Evolutionary conservation across 495 filamentous ascomycete genomes (phyloP), one percentile per base, ranked within the genome.

Genomic region (Mycothermus thermophilus): DNA sequence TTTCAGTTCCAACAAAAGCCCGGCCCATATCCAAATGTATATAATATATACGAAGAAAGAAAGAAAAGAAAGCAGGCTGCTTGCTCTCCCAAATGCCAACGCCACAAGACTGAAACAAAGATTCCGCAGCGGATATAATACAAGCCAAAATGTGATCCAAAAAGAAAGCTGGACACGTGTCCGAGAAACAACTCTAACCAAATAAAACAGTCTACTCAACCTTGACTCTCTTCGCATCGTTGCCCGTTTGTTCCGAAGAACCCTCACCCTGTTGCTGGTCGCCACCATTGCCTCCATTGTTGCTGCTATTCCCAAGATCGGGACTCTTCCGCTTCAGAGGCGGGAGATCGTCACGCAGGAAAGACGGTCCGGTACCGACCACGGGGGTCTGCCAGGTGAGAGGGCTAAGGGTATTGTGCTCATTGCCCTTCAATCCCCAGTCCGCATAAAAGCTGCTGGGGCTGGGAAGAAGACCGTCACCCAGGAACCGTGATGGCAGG

Each of bases 401-500:
- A 8, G 90, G 90, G 54, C 83, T 92, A 24, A 96, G 67, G 46
- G 88, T 83, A 47, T 83, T 88, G 47, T 65, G 77, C 37, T 84
- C 79, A 27, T 60, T 71, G 5, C 73, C 72, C 22, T 72, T 41
- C 62, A 71, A 58, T 37, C 77, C 74, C 90, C 87, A 95, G 42
- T 94, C 87, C 0, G 83, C 76, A 55, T 93, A 96, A 59, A 96
- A 95, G 40, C 72, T 80, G 35, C 76, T 84, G 2, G 90, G 90
- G 27, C 79, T 85, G 1, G 90, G 87, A 14, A 95, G 67, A 20
- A 92, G 73, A 6, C 80, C 79, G 44, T 83, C 79, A 18, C 75
- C 78, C 28, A 94, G 75, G 54, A 96, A 95, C 16, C 87, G 73
- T 31, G 82, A 90, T 2, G 90, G 90, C 6, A 97, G 66, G 3